phyloP scores from a whole-genome alignment of 306 rosid species.

The Quercus rubra region DNA sequence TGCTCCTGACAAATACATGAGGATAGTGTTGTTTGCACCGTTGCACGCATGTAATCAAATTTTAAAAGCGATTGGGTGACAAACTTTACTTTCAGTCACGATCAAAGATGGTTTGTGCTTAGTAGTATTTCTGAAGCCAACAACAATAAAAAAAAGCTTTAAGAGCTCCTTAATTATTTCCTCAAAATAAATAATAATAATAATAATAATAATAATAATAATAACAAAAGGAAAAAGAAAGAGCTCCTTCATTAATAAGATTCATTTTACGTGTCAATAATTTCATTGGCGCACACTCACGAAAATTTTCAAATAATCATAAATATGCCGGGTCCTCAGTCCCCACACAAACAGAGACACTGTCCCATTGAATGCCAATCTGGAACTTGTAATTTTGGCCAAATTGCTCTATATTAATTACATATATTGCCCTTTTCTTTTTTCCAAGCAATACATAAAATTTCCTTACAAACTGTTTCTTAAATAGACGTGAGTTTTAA shows the following conservation, averaged over 20 bases:
- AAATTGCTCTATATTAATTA: too few relatives aligned
- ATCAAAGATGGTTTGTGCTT: neutral
- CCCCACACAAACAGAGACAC: too few relatives aligned
- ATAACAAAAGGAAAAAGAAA: neutral
- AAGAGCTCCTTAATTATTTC: too few relatives aligned
- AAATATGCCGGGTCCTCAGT: neutral
- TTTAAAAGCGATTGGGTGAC: neutral
- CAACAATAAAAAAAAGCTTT: too few relatives aligned
- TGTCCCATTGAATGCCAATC: too few relatives aligned
- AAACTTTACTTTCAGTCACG: neutral
- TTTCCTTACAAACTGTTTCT: fast-evolving
- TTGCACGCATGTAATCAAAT: neutral
- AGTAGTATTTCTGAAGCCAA: neutral
- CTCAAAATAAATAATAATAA: too few relatives aligned
- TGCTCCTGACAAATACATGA: too few relatives aligned
- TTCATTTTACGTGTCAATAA: neutral
- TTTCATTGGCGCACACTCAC: neutral
- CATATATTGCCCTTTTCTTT: too few relatives aligned
- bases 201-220: too few relatives aligned
- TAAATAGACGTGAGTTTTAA: fast-evolving
- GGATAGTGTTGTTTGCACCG: too few relatives aligned
- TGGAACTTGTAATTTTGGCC: too few relatives aligned
- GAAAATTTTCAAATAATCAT: neutral
- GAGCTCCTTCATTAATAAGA: neutral
- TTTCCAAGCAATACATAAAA: too few relatives aligned